Base-by-base conservation (phyloP, 108 stramenopile genomes). In the Licmophora abbreviata region DNA sequence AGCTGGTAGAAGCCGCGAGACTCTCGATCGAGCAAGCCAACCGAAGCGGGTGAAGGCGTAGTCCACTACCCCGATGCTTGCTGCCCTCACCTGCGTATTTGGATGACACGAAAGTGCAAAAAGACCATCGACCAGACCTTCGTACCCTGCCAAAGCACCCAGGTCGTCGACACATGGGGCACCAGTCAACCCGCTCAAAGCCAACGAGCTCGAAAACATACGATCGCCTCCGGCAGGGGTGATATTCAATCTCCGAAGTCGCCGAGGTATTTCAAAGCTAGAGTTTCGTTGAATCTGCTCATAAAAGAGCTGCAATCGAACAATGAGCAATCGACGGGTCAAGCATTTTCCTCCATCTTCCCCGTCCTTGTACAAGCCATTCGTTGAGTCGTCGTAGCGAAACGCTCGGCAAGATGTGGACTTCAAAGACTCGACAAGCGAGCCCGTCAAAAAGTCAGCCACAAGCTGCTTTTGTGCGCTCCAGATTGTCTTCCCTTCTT, bases 271-370 rank as follows among this genome's bases (percentile, higher is more conserved):
- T 41, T 92, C 82, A 26, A 83, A 84, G 36, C 81, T 84, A 25
- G 86, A 69, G 44, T 54, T 68, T n/a, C 75, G 65, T 43, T 80
- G 74, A 31, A 88, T 42, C 3, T 74, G 62, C 47, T 83, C 75
- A 43, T 80, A 66, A 42, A 74, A 69, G 14, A 87, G 65, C 30
- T 85, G 69, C 10, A 87, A 48, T n/a, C 85, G 69, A 21, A 48
- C 56, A n/a, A 87, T 74, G 27, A 92, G 64, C 22, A 92, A 70
- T 4, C 76, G 71, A 6, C 85, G 69, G 11, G 85, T 74, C 1
- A 85, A 34, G 7, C 74, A 77, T 40, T 92, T 87, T 8, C 90
- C 90, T 22, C 74, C 71, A 66, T 92, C 81, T 66, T 92, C 90
- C 5, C 90, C 90, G 49, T 92, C 90, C 45, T 82, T 85, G 63